Evolutionary conservation across 805 yeast genomes (phyloP).

Genomic region (Pichia californica): DNA sequence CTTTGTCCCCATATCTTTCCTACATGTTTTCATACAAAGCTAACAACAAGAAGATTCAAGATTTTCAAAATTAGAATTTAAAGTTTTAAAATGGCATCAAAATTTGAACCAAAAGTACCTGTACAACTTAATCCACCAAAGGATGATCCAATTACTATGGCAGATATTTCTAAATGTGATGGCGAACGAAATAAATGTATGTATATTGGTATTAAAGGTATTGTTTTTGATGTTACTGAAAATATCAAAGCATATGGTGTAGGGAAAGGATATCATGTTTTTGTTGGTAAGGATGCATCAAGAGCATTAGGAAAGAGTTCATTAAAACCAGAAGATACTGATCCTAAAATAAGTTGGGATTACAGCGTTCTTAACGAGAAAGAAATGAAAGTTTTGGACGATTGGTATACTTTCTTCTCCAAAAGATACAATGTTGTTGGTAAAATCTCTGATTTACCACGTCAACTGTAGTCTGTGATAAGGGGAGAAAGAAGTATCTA

Average conservation of each 20-base stretch:
- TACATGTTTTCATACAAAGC: too few relatives aligned
- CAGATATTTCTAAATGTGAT: constrained; percentile 26
- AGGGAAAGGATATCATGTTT: constrained; percentile 62
- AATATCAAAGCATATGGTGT: constrained; percentile 69
- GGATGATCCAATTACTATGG: constrained; percentile 7
- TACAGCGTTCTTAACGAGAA: constrained; percentile 48
- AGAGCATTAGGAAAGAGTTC: constrained; percentile 70
- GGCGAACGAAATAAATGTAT: constrained; percentile 31
- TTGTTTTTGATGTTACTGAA: constrained; percentile 68
- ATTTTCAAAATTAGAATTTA: too few relatives aligned
- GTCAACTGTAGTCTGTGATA: not conserved
- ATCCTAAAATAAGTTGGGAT: constrained; percentile 38
- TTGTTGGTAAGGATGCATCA: constrained; percentile 74
- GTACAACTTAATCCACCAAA: not conserved
- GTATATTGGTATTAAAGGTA: constrained; percentile 72
- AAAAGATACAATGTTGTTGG: constrained; percentile 47
- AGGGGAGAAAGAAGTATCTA: too few relatives aligned
- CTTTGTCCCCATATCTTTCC: too few relatives aligned
- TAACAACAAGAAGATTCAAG: too few relatives aligned
- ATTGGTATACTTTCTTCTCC: constrained; percentile 65
- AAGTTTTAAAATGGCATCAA: not conserved
- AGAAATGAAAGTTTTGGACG: constrained; percentile 57
- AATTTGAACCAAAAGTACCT: not conserved
- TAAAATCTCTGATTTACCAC: constrained; percentile 13
- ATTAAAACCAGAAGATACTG: constrained; percentile 46